A percentile compares a stretch with the other conserved stretches of the same genome.
These are phyloP conservation scores for Pholiota conissans DNA, from an alignment of 768 basidiomycete genomes.

Conservation along the genomic window DNA sequence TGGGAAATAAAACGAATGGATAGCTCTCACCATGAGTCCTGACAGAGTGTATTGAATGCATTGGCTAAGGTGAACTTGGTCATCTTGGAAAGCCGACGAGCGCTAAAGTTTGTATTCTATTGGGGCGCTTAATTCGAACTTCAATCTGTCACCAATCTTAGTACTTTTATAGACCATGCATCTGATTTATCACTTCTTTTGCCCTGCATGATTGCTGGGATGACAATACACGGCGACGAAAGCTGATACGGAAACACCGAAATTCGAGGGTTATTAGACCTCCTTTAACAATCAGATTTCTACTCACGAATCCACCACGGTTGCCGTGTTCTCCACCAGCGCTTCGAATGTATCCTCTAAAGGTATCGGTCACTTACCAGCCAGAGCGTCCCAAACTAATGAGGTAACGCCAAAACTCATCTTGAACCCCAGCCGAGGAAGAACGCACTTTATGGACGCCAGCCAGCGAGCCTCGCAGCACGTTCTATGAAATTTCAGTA, in stretches of 20 bases:
- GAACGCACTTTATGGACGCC: background rate
- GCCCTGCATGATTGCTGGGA: background rate
- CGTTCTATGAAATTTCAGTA: background rate
- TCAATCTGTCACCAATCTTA: background rate
- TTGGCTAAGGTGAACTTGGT: no score
- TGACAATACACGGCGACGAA: background rate
- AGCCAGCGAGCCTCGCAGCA: background rate
- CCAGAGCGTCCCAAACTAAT: background rate
- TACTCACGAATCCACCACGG: background rate
- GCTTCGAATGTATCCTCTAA: background rate
- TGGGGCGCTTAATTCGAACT: background rate
- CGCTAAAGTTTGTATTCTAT: background rate
- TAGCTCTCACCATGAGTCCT: no score
- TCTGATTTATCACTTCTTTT: background rate
- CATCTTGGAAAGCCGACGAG: background rate
- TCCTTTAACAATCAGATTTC: background rate
- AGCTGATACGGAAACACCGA: background rate
- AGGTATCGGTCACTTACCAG: background rate
- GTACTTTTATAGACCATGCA: background rate
- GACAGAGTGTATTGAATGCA: no score
- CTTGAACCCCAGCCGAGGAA: background rate
- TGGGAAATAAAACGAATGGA: background rate
- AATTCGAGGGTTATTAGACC: background rate
- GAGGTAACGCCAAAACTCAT: background rate
- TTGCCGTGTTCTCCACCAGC: background rate